Conservation (phyloP, 2,329 filamentous ascomycete species). For the Drechslerella stenobrocha region DNA sequence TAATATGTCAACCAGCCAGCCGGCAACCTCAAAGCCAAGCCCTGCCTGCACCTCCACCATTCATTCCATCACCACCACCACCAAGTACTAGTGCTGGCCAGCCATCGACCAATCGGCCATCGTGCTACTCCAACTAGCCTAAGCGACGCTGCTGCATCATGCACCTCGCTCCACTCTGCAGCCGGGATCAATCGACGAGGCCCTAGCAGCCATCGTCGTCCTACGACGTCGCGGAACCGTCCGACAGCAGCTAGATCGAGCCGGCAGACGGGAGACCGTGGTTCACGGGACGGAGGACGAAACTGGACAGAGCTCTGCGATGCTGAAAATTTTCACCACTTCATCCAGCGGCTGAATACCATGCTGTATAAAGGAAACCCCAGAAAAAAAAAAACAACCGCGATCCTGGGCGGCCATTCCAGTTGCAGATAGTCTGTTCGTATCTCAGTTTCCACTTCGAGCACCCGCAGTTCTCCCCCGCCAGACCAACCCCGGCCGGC, state of each 20-base stretch:
- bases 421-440: too few relatives aligned
- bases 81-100: not conserved
- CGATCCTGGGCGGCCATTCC: too few relatives aligned
- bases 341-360: not conserved
- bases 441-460: too few relatives aligned
- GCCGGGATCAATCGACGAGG: conserved; percentile 3
- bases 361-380: too few relatives aligned
- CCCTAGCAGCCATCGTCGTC: too few relatives aligned
- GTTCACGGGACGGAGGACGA: too few relatives aligned
- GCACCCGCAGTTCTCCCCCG: too few relatives aligned
- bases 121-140: conserved; percentile 5
- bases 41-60: not conserved
- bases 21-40: not conserved
- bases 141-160: too few relatives aligned
- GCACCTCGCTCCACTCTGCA: conserved; percentile 3
- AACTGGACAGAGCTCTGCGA: conserved; percentile 3
- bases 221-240: too few relatives aligned
- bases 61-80: not conserved
- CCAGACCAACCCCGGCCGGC: not conserved
- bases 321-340: not conserved
- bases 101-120: not conserved
- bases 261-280: too few relatives aligned
- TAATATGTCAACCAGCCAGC: not conserved
- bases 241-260: too few relatives aligned
- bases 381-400: too few relatives aligned